Evolutionary conservation across 352 stramenopile species (phyloP), one percentile per base, ranked within the genome.

Genomic region (Aphanomyces cochlioides): DNA sequence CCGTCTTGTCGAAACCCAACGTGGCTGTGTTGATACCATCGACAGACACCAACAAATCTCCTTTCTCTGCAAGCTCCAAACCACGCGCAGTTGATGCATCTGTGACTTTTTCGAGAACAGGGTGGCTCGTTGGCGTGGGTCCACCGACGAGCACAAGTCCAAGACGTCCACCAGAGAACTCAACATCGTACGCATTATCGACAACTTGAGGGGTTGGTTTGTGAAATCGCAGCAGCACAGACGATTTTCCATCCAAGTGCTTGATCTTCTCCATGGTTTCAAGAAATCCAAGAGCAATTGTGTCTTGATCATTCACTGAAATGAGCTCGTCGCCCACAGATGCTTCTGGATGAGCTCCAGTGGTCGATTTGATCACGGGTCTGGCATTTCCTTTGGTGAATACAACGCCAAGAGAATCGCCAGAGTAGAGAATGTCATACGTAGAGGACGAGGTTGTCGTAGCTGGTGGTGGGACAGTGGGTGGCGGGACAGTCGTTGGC

Each of bases 91-190:
- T 41, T 34, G 34, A 41, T 36, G 63, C 38, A 41, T 69, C 63
- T 15, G 63, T 69, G 15, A 69, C 43, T 7, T 69, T 13, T 36
- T 69, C 63, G 37, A 69, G 39, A 10, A 61, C n/a, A 61, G 54
- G 54, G 36, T 39, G 13, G 36, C 54, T 61, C 21, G 54, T 40
- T 39, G 56, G 34, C 0, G 40, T 43, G 8, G 7, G 34, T 15
- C 63, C 63, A 12, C 38, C 63, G 12, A 59, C 50, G 15, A 69
- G 63, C 3, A 69, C 50, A 6, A 69, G 38, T 59, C 63, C 63
- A 6, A 69, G 63, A 17, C 41, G 39, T 8, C 63, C 63, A 19
- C 63, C 63, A 13, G 37, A 41, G 45, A 56, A 69, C 6, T 39
- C 3, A 4, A 69, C 63, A 10, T 69, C 63, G 19, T 60, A 69